Conservation (phyloP, 1,284 basidiomycete genomes). For the Ustilago lituana region DNA sequence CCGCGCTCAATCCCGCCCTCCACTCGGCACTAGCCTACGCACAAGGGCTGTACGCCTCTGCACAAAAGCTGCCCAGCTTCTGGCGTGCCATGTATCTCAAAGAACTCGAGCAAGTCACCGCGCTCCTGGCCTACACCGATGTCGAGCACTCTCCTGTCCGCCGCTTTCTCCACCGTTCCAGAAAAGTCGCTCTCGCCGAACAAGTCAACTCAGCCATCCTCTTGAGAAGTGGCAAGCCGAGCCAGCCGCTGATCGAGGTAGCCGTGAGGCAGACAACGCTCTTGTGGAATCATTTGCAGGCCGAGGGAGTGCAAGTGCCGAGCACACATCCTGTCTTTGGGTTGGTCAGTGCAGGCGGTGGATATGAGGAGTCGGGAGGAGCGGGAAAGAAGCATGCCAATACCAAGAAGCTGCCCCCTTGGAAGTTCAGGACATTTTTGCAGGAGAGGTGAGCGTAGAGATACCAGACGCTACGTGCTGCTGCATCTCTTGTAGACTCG, state of each 20-base stretch:
- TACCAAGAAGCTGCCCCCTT: conserved; percentile 27
- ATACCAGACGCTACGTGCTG: too few species aligned
- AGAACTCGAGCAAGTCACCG: conserved; percentile 78
- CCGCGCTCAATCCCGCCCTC: conserved; percentile 41
- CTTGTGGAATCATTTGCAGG: conserved; percentile 42
- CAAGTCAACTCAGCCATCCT: conserved; percentile 86
- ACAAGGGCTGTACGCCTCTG: conserved; percentile 52
- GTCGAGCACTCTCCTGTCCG: conserved; percentile 77
- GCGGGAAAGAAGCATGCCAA: conserved; percentile 23
- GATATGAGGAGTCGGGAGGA: conserved; percentile 11
- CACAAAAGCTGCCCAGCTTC: conserved; percentile 50
- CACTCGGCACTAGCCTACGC: conserved; percentile 53
- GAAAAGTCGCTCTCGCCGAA: conserved; percentile 81
- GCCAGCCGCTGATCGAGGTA: conserved; percentile 60
- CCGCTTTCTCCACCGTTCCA: conserved; percentile 76
- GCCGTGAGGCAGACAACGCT: conserved; percentile 60
- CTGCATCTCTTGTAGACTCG: neutral
- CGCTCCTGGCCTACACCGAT: conserved; percentile 78
- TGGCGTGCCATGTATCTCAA: conserved; percentile 72
- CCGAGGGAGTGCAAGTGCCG: conserved; percentile 42
- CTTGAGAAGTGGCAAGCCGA: conserved; percentile 49
- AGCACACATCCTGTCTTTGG: conserved; percentile 34
- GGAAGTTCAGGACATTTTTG: conserved; percentile 42
- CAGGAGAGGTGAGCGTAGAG: conserved; percentile 39
- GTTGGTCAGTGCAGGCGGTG: conserved; percentile 6